Conservation (phyloP, 2,329 filamentous ascomycete species). For the Diaporthe sp. region DNA sequence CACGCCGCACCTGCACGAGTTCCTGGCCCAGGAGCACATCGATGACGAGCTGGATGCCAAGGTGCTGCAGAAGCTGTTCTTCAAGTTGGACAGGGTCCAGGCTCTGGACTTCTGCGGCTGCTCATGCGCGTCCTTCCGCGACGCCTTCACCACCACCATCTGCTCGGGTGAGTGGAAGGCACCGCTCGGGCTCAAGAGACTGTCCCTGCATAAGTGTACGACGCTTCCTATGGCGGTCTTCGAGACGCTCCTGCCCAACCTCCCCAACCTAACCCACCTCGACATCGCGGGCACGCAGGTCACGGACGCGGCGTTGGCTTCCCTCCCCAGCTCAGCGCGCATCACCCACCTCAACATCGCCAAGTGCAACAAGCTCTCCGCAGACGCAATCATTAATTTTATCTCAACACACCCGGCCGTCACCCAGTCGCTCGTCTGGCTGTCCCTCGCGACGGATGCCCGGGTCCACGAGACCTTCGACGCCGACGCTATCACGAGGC, state of each 20-base stretch:
- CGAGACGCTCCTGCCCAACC: conserved; percentile 78
- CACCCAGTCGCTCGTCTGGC: conserved; percentile 73
- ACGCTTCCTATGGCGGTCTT: conserved; percentile 77
- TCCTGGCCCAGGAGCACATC: conserved; percentile 84
- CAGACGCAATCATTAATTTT: conserved; percentile 78
- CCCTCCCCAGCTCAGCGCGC: conserved; percentile 78
- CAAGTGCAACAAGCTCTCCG: conserved; percentile 79
- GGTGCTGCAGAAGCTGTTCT: conserved; percentile 80
- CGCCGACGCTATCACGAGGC: conserved; percentile 72
- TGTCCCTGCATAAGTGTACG: conserved; percentile 85
- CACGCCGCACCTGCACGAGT: conserved; percentile 81
- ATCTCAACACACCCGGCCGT: conserved; percentile 79
- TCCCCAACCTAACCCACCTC: conserved; percentile 79
- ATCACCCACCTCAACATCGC: conserved; percentile 85
- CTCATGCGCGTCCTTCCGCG: conserved; percentile 76
- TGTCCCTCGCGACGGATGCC: conserved; percentile 81
- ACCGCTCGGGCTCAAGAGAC: conserved; percentile 73
- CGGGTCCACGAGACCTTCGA: conserved; percentile 80
- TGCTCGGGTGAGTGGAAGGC: conserved; percentile 58
- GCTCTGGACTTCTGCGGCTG: conserved; percentile 85
- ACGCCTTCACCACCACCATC: conserved; percentile 72
- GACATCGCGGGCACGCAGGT: conserved; percentile 85
- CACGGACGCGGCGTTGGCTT: conserved; percentile 77
- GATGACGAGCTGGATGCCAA: conserved; percentile 80
- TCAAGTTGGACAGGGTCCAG: conserved; percentile 73